These are phyloP conservation scores for Spizellomyces sp. DNA, from an alignment of 192 early-diverging fungal species.

Conservation along the genomic window DNA sequence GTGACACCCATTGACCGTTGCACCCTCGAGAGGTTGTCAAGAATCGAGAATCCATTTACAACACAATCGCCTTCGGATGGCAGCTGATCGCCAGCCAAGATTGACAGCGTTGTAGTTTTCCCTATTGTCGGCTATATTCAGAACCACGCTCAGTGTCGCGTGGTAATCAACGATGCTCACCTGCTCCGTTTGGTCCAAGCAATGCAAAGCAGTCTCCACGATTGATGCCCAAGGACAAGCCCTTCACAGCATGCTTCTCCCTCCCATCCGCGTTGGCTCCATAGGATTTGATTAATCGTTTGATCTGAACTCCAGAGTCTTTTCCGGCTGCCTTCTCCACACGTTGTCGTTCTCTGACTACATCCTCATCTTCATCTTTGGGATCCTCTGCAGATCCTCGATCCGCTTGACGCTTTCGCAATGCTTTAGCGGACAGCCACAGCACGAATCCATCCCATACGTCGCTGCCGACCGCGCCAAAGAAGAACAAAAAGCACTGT, in stretches of 20 bases:
- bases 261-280: neutral
- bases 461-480: neutral
- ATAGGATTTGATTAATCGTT: too few relatives aligned
- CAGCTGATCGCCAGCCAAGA: slow-evolving; percentile 71
- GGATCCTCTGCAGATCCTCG: too few relatives aligned
- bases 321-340: too few relatives aligned
- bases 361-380: too few relatives aligned
- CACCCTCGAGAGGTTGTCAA: slow-evolving; percentile 54
- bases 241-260: slow-evolving; percentile 28
- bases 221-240: slow-evolving; percentile 47
- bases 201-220: slow-evolving; percentile 61
- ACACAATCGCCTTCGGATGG: slow-evolving; percentile 60
- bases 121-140: slow-evolving; percentile 11
- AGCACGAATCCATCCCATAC: neutral
- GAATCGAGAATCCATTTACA: slow-evolving; percentile 61
- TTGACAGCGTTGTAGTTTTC: slow-evolving; percentile 73
- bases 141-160: too few relatives aligned
- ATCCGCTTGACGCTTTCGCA: too few relatives aligned
- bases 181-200: slow-evolving; percentile 69
- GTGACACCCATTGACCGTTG: slow-evolving; percentile 72
- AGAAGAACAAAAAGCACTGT: slow-evolving; percentile 3
- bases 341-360: too few relatives aligned
- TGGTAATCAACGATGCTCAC: slow-evolving; percentile 19
- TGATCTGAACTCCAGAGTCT: too few relatives aligned
- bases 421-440: too few relatives aligned